phyloP scores from a whole-genome alignment of 805 yeast genomes.

The Starmera amethionina region DNA sequence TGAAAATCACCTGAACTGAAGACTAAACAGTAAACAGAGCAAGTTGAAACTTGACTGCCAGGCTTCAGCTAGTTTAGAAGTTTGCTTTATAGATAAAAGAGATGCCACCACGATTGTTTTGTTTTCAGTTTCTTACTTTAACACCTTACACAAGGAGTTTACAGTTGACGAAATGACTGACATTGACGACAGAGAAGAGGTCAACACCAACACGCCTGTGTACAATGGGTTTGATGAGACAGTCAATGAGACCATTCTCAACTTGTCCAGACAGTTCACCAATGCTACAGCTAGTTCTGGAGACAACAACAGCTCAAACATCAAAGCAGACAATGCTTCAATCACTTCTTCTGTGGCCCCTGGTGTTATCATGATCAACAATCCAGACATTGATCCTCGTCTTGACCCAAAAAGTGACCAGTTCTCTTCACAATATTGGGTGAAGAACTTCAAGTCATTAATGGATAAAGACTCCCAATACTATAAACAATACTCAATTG shows the following conservation, averaged over 20 bases:
- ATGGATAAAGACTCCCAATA: slow-evolving; percentile 47
- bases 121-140: too few species aligned
- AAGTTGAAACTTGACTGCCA: too few species aligned
- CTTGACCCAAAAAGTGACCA: slow-evolving; percentile 48
- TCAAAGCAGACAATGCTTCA: slow-evolving; percentile 1
- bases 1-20: too few species aligned
- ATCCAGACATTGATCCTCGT: slow-evolving; percentile 21
- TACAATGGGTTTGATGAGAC: slow-evolving; percentile 25
- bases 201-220: background rate
- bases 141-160: too few species aligned
- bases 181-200: too few species aligned
- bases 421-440: slow-evolving; percentile 55
- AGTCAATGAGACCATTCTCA: slow-evolving; percentile 25
- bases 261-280: slow-evolving; percentile 32
- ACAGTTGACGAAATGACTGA: too few species aligned
- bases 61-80: too few species aligned
- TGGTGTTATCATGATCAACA: background rate
- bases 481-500: slow-evolving; percentile 46
- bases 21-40: too few species aligned
- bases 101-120: too few species aligned
- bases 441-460: slow-evolving; percentile 44
- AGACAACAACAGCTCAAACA: slow-evolving; percentile 1
- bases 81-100: too few species aligned
- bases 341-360: slow-evolving; percentile 4
- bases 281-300: slow-evolving; percentile 1